Conservation (phyloP, 306 rosid species). For the Quercus variabilis region DNA sequence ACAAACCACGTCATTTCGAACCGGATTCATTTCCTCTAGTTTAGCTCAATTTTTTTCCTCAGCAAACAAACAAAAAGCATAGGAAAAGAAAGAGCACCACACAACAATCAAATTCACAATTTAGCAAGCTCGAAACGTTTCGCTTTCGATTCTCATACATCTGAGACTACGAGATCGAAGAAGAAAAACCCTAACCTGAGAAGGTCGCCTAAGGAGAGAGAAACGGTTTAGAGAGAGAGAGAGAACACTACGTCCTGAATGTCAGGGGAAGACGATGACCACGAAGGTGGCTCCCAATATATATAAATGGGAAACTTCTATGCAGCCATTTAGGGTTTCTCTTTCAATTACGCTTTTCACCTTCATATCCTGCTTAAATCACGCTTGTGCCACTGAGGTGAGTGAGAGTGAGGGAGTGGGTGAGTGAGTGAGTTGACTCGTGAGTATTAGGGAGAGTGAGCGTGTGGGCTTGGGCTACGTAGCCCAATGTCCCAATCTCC, state of each 20-base stretch:
- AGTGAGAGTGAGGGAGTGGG: too few species aligned
- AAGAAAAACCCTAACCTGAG: slow-evolving; percentile 27
- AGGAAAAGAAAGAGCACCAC: neutral
- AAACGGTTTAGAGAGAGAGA: neutral
- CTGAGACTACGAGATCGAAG: neutral
- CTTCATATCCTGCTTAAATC: neutral
- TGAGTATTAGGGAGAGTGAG: too few species aligned
- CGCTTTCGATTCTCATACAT: neutral
- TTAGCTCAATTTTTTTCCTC: neutral
- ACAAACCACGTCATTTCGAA: neutral
- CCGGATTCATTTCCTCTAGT: neutral
- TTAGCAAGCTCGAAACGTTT: neutral
- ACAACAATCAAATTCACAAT: neutral
- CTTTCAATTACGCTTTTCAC: neutral
- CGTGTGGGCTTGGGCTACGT: too few species aligned
- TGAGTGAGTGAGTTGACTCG: too few species aligned
- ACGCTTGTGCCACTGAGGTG: neutral
- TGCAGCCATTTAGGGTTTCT: slow-evolving; percentile 5
- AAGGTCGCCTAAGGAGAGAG: slow-evolving; percentile 16
- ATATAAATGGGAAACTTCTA: neutral
- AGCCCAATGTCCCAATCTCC: too few species aligned
- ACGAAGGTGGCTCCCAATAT: neutral
- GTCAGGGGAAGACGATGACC: too few species aligned
- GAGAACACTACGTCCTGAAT: neutral
- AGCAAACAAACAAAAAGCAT: neutral